Evolutionary conservation across 345 rosid genomes (phyloP), one percentile per base, ranked within the genome.

Genomic region (Melastoma malabathricum): DNA sequence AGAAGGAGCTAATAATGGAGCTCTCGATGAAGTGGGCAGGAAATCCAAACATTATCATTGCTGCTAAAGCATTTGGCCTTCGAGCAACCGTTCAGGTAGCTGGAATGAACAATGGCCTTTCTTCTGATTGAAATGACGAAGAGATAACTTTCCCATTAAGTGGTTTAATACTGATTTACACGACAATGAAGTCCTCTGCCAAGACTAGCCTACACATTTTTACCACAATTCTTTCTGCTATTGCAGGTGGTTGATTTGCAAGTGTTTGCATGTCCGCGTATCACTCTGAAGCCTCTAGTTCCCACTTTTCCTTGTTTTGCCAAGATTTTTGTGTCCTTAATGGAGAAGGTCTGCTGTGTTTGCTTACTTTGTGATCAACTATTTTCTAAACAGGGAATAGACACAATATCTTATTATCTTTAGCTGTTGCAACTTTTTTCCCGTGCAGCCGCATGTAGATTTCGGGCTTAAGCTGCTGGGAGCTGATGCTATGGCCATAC

Each of bases 261-360:
- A 83, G 83, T 88, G 43, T 88, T 79, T 71, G 97, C 94, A 12
- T 68, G 71, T 60, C 95, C 99, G 15, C 89, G 97, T 27, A 79
- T 92, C 64, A 92, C 95, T 61, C 45, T 92, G 71, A 88, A 88
- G 78, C 99, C 97, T 38, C 71, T 92, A 53, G 83, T 92, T 46
- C 84, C 93, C 27, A 62, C 80, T 25, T 84, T 92, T 74, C 97
- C 98, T 59, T 92, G 98, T 69, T 92, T 92, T 61, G 94, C 97
- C 63, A 88, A 76, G 47, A 92, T 88, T 63, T 77, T 22, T 15
- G 90, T 92, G 41, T 88, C 99, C 27, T 89, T 92, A 48, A 83
- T 92, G 99, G 84, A 75, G 52, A 92, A 88, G 90, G 99, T 92
- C 59, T 54, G 69, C 58, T 51, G 43, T 18, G 44, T 48, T 15